Conservation (phyloP, 768 basidiomycete genomes). For the Rhizopogon salebrosus region DNA sequence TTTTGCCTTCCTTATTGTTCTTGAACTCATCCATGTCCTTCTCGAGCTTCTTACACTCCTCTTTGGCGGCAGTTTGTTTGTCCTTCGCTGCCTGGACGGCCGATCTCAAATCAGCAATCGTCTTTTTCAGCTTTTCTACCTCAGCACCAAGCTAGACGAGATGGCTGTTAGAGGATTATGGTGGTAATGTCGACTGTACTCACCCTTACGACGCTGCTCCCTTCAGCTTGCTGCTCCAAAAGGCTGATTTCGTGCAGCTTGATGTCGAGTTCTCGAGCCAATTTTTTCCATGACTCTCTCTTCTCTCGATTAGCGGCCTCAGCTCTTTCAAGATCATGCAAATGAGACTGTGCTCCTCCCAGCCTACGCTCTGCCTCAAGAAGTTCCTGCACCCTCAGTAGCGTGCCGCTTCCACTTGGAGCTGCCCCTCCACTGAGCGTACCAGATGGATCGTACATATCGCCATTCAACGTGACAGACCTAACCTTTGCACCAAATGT, state of each 20-base stretch:
- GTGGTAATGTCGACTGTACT: conserved; percentile 17
- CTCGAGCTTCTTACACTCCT: conserved; percentile 82
- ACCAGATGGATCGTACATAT: conserved; percentile 94
- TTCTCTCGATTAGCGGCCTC: conserved; percentile 46
- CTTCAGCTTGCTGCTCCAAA: conserved; percentile 78
- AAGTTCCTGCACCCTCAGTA: conserved; percentile 83
- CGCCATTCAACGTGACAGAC: conserved; percentile 91
- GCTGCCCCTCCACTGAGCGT: conserved; percentile 90
- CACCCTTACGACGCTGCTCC: conserved; percentile 87
- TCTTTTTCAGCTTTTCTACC: conserved; percentile 65
- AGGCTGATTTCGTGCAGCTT: conserved; percentile 83
- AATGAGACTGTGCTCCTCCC: conserved; percentile 37
- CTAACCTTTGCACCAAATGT: conserved; percentile 73
- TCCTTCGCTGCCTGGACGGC: conserved; percentile 63
- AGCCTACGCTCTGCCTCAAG: conserved; percentile 61
- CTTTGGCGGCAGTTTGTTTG: conserved; percentile 72
- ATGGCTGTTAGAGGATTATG: background rate
- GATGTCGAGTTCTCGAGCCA: conserved; percentile 73
- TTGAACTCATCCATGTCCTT: conserved; percentile 99
- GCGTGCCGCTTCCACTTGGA: conserved; percentile 64
- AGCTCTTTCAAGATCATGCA: conserved; percentile 51
- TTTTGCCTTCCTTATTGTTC: conserved; percentile 97
- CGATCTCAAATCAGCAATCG: conserved; percentile 51
- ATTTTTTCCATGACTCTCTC: conserved; percentile 56
- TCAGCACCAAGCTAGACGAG: conserved; percentile 66